Evolutionary conservation across 768 basidiomycete genomes (phyloP).

Genomic region (Dentipellis fragilis): DNA sequence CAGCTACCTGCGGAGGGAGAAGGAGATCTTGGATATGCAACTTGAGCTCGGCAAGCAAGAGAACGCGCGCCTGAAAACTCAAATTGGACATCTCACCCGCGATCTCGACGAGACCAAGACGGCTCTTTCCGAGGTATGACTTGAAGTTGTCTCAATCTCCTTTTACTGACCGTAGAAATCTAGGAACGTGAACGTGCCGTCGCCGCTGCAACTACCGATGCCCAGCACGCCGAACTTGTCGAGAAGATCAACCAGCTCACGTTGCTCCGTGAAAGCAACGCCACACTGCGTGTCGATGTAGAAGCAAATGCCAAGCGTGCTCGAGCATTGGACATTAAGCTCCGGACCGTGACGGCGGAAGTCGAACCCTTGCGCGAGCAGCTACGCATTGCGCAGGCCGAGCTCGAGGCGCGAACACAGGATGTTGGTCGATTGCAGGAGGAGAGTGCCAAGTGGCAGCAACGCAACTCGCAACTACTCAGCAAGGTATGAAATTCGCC

Average conservation of each 20-base stretch:
- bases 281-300: conserved; percentile 69
- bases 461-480: conserved; percentile 69
- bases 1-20: conserved; percentile 78
- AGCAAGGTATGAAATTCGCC: conserved; percentile 48
- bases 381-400: conserved; percentile 54
- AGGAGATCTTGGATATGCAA: conserved; percentile 85
- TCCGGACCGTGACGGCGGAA: conserved; percentile 47
- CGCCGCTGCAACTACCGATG: conserved; percentile 57
- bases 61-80: conserved; percentile 59
- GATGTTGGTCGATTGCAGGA: conserved; percentile 65
- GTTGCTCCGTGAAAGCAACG: conserved; percentile 80
- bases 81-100: conserved; percentile 65
- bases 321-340: conserved; percentile 53
- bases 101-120: conserved; percentile 60
- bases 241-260: conserved; percentile 84
- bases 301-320: conserved; percentile 62
- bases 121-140: conserved; percentile 58
- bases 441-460: conserved; percentile 77
- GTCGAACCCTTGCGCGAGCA: conserved; percentile 71
- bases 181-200: conserved; percentile 79
- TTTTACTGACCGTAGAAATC: not conserved
- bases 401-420: conserved; percentile 57
- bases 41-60: conserved; percentile 76
- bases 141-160: not conserved
- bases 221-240: conserved; percentile 76